Evolutionary conservation across 192 early-diverging fungal genomes (phyloP).

Genomic region (Gaertneriomyces sp.): DNA sequence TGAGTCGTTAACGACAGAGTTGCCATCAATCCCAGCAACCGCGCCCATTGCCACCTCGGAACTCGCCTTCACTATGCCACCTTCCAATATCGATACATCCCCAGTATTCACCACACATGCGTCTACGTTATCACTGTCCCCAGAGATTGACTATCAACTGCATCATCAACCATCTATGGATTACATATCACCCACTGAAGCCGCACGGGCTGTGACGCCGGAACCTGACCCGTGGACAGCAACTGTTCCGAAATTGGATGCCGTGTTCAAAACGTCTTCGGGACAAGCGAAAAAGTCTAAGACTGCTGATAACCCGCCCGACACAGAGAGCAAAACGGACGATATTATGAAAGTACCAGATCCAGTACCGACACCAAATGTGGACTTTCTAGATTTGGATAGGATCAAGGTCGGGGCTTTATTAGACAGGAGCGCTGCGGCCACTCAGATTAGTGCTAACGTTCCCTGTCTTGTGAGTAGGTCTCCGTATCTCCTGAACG

Average conservation of each 20-base stretch:
- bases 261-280: background rate
- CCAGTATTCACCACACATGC: slow-evolving; percentile 17
- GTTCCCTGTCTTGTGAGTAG: slow-evolving; percentile 5
- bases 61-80: slow-evolving; percentile 14
- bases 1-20: background rate
- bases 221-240: slow-evolving; percentile 25
- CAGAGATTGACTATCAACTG: slow-evolving; percentile 3
- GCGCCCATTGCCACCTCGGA: background rate
- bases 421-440: slow-evolving; percentile 44
- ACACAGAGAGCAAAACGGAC: background rate
- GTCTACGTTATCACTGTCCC: slow-evolving; percentile 11
- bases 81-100: slow-evolving; percentile 4
- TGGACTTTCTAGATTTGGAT: slow-evolving; percentile 58
- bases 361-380: background rate
- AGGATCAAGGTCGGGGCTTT: slow-evolving; percentile 50
- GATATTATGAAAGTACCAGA: background rate
- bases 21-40: background rate
- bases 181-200: slow-evolving; percentile 22
- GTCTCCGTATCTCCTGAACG: slow-evolving; percentile 54
- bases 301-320: background rate
- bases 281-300: background rate
- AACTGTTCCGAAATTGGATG: slow-evolving; percentile 20
- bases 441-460: slow-evolving; percentile 5
- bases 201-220: background rate
- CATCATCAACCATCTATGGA: slow-evolving; percentile 20